Percentiles rank a stretch among this genome's conserved stretches.
phyloP scores from a whole-genome alignment of 2,329 filamentous ascomycete species.

The Aureobasidium sp. region DNA sequence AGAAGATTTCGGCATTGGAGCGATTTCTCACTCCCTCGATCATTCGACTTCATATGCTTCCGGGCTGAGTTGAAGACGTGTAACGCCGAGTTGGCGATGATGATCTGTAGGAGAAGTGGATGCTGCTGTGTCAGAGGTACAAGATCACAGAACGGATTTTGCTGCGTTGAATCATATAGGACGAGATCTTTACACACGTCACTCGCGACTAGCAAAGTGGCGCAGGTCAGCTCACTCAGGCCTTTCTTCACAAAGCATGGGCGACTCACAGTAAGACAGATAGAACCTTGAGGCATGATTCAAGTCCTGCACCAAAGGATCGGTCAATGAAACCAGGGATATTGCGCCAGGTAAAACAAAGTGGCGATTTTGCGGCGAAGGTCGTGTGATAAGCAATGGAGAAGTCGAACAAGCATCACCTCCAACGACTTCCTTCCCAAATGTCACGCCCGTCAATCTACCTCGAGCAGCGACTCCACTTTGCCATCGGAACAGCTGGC shows the following conservation, averaged over 20 bases:
- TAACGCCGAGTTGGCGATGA: background rate
- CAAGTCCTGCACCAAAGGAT: background rate
- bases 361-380: background rate
- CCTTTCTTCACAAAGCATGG: too few species aligned
- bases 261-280: background rate
- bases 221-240: too few species aligned
- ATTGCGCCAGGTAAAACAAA: too few species aligned
- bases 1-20: fast-evolving
- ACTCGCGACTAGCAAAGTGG: background rate
- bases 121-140: background rate
- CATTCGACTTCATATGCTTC: background rate
- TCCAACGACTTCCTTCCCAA: background rate
- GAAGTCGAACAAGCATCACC: background rate
- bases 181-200: background rate
- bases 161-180: background rate
- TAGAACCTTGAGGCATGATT: background rate
- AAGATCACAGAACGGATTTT: background rate
- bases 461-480: background rate
- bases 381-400: too few species aligned
- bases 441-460: background rate
- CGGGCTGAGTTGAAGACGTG: background rate
- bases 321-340: background rate
- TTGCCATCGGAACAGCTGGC: background rate
- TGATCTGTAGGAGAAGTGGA: background rate
- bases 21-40: fast-evolving